phyloP scores from a whole-genome alignment of 2,329 filamentous ascomycete genomes.

The Ophiostoma australiae region DNA sequence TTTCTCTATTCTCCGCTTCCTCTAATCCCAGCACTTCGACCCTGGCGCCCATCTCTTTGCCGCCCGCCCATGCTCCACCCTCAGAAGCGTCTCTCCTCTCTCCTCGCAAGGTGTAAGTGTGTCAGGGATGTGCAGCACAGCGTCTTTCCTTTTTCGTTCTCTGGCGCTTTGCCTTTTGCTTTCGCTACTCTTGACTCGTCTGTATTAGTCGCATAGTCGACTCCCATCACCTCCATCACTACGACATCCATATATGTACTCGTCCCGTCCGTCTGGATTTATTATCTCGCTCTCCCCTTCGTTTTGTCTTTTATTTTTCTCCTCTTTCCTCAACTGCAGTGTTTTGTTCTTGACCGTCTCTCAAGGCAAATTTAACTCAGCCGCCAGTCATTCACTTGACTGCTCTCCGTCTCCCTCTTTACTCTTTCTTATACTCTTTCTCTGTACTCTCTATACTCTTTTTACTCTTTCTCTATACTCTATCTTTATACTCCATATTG shows the following conservation, averaged over 20 bases:
- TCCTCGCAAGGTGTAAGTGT: conserved; percentile 9
- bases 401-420: conserved; percentile 24
- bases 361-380: conserved; percentile 37
- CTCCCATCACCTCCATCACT: background rate
- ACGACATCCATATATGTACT: conserved; percentile 9
- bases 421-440: background rate
- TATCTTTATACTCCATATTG: background rate
- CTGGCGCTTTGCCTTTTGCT: conserved; percentile 18
- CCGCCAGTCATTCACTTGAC: conserved; percentile 45
- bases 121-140: background rate
- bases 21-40: background rate
- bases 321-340: conserved; percentile 33
- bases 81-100: background rate
- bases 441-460: background rate
- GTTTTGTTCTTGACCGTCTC: conserved; percentile 31
- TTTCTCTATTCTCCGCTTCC: background rate
- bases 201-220: conserved; percentile 34
- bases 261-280: conserved; percentile 7
- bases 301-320: background rate
- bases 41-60: conserved; percentile 17
- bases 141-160: background rate
- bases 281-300: conserved; percentile 2
- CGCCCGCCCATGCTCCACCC: conserved; percentile 22
- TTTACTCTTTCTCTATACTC: background rate
- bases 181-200: background rate